Percentiles rank a stretch among this genome's conserved stretches.
Evolutionary conservation across 2,329 filamentous ascomycete species (phyloP).

Genomic region (Meredithiella fracta): DNA sequence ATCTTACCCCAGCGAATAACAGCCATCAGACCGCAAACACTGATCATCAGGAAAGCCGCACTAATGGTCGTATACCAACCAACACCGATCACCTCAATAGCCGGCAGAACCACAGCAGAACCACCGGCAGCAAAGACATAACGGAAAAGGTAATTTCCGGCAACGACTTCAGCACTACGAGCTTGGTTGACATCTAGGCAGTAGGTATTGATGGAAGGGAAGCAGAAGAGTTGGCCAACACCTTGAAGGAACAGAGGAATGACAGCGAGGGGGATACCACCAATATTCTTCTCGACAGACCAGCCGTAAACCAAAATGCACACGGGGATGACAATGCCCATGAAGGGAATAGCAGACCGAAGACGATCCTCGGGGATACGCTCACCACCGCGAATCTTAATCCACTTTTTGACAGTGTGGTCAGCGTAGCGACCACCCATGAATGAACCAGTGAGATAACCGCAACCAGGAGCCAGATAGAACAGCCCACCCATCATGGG

Average conservation of each 20-base stretch:
- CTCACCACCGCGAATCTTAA: constrained; percentile 37
- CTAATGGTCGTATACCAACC: constrained; percentile 66
- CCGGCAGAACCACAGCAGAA: constrained; percentile 56
- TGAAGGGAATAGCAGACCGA: constrained; percentile 38
- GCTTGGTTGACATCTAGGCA: constrained; percentile 68
- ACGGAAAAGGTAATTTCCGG: constrained; percentile 63
- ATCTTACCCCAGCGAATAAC: constrained; percentile 25
- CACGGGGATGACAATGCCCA: constrained; percentile 40
- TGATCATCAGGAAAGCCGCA: constrained; percentile 22
- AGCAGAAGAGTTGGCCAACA: constrained; percentile 58
- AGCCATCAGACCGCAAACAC: constrained; percentile 15
- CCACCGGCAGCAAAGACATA: constrained; percentile 60
- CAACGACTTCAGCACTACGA: constrained; percentile 55
- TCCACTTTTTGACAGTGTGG: constrained; percentile 47
- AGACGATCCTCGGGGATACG: constrained; percentile 55
- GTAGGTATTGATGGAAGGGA: constrained; percentile 62
- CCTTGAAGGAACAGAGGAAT: constrained; percentile 61
- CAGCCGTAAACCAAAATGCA: constrained; percentile 49
- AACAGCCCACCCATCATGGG: constrained; percentile 55
- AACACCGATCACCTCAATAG: constrained; percentile 56
- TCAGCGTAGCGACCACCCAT: constrained; percentile 59
- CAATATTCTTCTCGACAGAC: constrained; percentile 32
- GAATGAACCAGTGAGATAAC: constrained; percentile 53
- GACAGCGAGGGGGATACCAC: constrained; percentile 44
- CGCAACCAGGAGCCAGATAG: constrained; percentile 56